Percentiles rank a stretch among this genome's conserved stretches.
Evolutionary conservation across 805 yeast species (phyloP).

Genomic region (Zygotorulaspora florentina): DNA sequence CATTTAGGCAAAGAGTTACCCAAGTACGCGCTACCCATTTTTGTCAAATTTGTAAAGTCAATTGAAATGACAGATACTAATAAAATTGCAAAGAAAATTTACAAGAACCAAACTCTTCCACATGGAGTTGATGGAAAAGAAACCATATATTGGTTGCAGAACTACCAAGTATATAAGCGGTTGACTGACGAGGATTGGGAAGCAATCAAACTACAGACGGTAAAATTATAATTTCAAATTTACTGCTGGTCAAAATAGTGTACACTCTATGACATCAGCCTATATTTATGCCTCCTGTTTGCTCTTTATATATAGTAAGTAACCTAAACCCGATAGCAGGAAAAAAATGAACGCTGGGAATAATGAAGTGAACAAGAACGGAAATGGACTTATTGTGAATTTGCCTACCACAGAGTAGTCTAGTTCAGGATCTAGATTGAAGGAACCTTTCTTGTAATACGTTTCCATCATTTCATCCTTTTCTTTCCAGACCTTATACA

Average conservation of each 20-base stretch:
- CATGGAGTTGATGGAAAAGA: slow-evolving; percentile 59
- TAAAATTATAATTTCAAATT: slow-evolving; percentile 20
- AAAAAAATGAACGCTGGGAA: slow-evolving; percentile 13
- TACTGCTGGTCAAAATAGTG: not conserved
- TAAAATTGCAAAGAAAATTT: slow-evolving; percentile 68
- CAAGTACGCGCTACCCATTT: slow-evolving; percentile 79
- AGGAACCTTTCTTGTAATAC: slow-evolving; percentile 54
- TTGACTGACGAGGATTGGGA: slow-evolving; percentile 59
- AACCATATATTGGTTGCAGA: slow-evolving; percentile 65
- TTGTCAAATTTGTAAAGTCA: slow-evolving; percentile 60
- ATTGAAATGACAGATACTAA: slow-evolving; percentile 75
- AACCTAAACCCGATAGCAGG: slow-evolving; percentile 16
- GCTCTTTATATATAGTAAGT: slow-evolving; percentile 1
- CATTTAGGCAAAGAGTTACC: slow-evolving; percentile 52
- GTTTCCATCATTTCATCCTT: slow-evolving; percentile 71
- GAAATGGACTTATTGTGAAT: slow-evolving; percentile 20
- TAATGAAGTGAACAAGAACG: slow-evolving; percentile 6
- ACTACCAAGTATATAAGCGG: slow-evolving; percentile 45
- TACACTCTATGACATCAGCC: not conserved
- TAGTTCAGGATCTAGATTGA: slow-evolving; percentile 30
- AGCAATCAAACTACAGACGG: slow-evolving; percentile 28
- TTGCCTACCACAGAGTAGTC: slow-evolving; percentile 19
- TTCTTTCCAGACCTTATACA: slow-evolving; percentile 64
- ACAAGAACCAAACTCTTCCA: slow-evolving; percentile 65
- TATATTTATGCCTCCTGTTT: not conserved